A percentile compares a stretch with the other conserved stretches of the same genome.
These are phyloP conservation scores for Alternaria ventricosa DNA, from an alignment of 2,329 filamentous ascomycete genomes.

Conservation along the genomic window DNA sequence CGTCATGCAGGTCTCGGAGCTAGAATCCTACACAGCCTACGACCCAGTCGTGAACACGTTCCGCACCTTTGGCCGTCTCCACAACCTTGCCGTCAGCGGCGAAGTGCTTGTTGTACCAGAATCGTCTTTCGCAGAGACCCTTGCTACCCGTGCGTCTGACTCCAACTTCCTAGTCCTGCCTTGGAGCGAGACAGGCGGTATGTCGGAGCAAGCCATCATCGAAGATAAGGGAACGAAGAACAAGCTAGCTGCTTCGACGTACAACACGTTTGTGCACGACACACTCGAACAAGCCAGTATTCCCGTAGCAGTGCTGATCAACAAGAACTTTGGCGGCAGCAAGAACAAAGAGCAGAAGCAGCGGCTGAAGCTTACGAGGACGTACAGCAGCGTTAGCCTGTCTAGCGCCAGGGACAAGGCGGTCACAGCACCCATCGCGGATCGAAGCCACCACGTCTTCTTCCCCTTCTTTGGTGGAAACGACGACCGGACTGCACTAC, in stretches of 20 bases:
- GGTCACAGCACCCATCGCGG: constrained; percentile 62
- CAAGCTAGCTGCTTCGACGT: constrained; percentile 67
- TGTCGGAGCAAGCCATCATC: constrained; percentile 68
- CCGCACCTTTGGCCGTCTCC: constrained; percentile 82
- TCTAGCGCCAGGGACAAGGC: constrained; percentile 65
- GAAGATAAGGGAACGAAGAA: constrained; percentile 59
- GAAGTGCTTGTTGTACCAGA: constrained; percentile 82
- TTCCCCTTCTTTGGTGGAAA: constrained; percentile 83
- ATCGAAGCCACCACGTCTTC: constrained; percentile 82
- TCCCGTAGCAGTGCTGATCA: constrained; percentile 80
- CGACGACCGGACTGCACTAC: constrained; percentile 81
- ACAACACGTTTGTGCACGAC: constrained; percentile 75
- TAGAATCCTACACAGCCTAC: constrained; percentile 67
- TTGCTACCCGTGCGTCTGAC: constrained; percentile 66
- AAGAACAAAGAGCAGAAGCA: constrained; percentile 41
- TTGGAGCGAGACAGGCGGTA: constrained; percentile 83
- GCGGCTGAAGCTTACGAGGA: constrained; percentile 29
- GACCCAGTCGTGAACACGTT: constrained; percentile 94
- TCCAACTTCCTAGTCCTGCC: constrained; percentile 80
- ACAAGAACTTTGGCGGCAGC: constrained; percentile 68
- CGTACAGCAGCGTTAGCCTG: constrained; percentile 49
- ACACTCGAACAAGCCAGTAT: constrained; percentile 69
- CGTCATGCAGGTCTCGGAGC: constrained; percentile 90
- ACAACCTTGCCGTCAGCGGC: constrained; percentile 82
- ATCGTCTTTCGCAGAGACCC: constrained; percentile 76